Percentiles rank a stretch among this genome's conserved stretches.
Conservation (phyloP, 139 green algal species). For the Gonium pectorale region DNA sequence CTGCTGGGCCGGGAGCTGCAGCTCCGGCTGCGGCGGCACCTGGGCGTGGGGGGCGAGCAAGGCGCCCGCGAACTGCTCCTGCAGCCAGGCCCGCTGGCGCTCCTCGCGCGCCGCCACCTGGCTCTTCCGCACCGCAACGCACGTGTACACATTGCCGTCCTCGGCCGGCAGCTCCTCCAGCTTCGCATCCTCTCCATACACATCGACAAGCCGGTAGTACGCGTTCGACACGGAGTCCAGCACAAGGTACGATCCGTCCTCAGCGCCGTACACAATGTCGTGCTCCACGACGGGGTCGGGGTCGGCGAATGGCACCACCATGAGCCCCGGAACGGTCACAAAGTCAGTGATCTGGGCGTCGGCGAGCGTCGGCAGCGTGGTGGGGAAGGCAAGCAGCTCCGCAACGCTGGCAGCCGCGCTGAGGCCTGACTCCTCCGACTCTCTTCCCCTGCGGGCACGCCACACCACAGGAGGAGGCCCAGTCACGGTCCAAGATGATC, state of each 20-base stretch:
- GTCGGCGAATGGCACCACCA: no score
- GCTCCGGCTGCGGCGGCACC: neutral
- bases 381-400: no score
- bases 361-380: no score
- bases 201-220: neutral
- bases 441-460: no score
- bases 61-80: neutral
- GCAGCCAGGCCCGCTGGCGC: neutral
- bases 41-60: no score
- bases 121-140: neutral
- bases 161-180: neutral
- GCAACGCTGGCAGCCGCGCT: no score
- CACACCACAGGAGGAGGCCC: no score
- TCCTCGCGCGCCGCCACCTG: neutral
- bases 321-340: no score
- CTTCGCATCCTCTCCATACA: neutral
- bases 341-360: no score
- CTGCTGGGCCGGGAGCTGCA: neutral
- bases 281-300: conserved; percentile 28
- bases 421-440: no score
- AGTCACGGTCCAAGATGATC: no score
- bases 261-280: conserved; percentile 1
- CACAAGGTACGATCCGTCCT: conserved; percentile 14
- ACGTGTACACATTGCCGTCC: conserved; percentile 14
- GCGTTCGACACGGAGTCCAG: neutral